A percentile compares a stretch with the other conserved stretches of the same genome.
Conservation (phyloP, 345 rosid species). For the Aethionema arabicum region DNA sequence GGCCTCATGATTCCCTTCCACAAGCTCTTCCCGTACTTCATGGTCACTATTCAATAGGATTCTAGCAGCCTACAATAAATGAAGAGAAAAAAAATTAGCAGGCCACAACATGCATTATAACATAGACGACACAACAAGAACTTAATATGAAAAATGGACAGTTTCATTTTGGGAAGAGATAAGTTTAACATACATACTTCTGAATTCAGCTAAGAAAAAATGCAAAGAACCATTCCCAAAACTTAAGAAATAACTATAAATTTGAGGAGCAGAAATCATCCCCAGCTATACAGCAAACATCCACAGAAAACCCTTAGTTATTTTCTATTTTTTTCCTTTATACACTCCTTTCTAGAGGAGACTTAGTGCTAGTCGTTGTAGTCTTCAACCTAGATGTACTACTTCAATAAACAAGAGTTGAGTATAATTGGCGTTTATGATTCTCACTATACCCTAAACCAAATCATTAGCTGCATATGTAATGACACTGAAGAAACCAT, state of each 20-base stretch:
- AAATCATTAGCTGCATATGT: constrained; percentile 22
- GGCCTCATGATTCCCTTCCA: constrained; percentile 55
- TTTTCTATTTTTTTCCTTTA: neutral
- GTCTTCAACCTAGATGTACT: constrained; percentile 23
- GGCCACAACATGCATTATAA: constrained; percentile 17
- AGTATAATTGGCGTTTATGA: constrained; percentile 16
- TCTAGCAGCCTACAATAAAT: constrained; percentile 59
- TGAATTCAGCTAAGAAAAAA: constrained; percentile 1
- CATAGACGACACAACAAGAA: constrained; percentile 18
- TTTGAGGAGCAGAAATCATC: constrained; percentile 1
- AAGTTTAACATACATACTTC: constrained; percentile 4
- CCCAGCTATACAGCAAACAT: constrained; percentile 19
- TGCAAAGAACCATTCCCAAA: neutral
- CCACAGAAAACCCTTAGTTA: constrained; percentile 11
- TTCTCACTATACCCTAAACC: constrained; percentile 16
- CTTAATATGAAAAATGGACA: constrained; percentile 1
- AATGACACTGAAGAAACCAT: constrained; percentile 22
- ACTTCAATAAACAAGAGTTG: constrained; percentile 21
- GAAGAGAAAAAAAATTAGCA: constrained; percentile 27
- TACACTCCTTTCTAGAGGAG: constrained; percentile 19
- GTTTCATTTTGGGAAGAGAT: constrained; percentile 17
- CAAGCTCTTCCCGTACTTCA: constrained; percentile 46
- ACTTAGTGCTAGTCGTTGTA: constrained; percentile 22
- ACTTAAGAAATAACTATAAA: neutral
- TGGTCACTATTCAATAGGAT: constrained; percentile 58